These are phyloP conservation scores for Cenococcum geophilum DNA, from an alignment of 495 filamentous ascomycete genomes.

Conservation along the genomic window DNA sequence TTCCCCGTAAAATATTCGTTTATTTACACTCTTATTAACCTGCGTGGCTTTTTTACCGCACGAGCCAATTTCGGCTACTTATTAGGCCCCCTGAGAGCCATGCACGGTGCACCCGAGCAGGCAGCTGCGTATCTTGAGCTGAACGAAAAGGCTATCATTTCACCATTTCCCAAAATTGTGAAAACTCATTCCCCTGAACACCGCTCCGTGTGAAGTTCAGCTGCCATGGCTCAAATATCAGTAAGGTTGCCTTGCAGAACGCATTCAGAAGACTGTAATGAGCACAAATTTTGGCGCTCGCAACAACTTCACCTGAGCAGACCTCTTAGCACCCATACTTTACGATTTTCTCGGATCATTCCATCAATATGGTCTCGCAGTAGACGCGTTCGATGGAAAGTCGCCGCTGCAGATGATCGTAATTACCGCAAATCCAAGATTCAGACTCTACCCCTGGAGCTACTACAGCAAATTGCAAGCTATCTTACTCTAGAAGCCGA, in stretches of 20 bases:
- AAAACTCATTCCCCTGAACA: too few species aligned
- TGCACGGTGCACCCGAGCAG: too few species aligned
- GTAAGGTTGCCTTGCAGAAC: background rate
- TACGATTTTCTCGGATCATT: background rate
- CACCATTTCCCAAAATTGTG: too few species aligned
- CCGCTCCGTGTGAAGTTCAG: too few species aligned
- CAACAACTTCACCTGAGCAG: background rate
- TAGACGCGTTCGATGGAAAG: background rate
- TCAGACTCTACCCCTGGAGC: constrained; percentile 13
- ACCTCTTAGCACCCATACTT: background rate
- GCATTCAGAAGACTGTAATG: constrained; percentile 14
- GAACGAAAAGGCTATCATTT: too few species aligned
- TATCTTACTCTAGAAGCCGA: constrained; percentile 7
- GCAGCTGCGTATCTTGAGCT: too few species aligned
- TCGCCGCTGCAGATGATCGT: too few species aligned
- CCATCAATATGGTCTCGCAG: background rate
- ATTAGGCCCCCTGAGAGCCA: too few species aligned
- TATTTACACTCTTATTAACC: too few species aligned
- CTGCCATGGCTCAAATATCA: background rate
- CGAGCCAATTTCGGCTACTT: too few species aligned
- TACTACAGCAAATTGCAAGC: constrained; percentile 6
- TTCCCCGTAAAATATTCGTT: background rate
- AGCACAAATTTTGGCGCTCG: background rate
- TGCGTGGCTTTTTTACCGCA: too few species aligned
- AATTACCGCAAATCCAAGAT: background rate